A percentile compares a stretch with the other conserved stretches of the same genome.
phyloP scores from a whole-genome alignment of 768 basidiomycete genomes.

The Suillus alpinus region DNA sequence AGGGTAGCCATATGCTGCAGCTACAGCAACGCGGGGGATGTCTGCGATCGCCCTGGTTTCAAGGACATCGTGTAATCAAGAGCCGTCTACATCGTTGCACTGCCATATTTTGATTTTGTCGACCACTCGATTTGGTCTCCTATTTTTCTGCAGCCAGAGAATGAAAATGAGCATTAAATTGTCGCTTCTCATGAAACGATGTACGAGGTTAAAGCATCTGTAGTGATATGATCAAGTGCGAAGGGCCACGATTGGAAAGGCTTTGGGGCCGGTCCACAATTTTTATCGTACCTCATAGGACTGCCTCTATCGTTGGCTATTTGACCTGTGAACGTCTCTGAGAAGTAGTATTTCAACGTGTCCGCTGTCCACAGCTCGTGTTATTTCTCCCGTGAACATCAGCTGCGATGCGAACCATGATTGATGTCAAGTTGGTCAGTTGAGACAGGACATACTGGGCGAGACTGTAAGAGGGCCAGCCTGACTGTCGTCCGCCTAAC shows the following conservation, averaged over 20 bases:
- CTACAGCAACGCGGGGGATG: constrained; percentile 46
- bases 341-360: no score
- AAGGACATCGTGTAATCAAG: neutral
- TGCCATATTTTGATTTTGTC: neutral
- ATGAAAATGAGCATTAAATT: neutral
- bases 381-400: neutral
- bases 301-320: neutral
- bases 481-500: no score
- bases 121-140: neutral
- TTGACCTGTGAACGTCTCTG: neutral
- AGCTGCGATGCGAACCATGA: no score
- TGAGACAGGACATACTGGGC: no score
- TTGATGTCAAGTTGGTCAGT: no score
- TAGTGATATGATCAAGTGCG: neutral
- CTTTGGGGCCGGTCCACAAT: neutral
- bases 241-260: neutral
- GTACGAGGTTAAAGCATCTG: neutral
- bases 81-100: neutral
- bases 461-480: no score
- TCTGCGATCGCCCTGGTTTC: constrained; percentile 18
- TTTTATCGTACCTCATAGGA: neutral
- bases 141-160: neutral
- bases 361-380: no score
- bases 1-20: constrained; percentile 17
- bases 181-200: neutral